phyloP scores from a whole-genome alignment of 148 eudicot species.

The Camellia sinensis region DNA sequence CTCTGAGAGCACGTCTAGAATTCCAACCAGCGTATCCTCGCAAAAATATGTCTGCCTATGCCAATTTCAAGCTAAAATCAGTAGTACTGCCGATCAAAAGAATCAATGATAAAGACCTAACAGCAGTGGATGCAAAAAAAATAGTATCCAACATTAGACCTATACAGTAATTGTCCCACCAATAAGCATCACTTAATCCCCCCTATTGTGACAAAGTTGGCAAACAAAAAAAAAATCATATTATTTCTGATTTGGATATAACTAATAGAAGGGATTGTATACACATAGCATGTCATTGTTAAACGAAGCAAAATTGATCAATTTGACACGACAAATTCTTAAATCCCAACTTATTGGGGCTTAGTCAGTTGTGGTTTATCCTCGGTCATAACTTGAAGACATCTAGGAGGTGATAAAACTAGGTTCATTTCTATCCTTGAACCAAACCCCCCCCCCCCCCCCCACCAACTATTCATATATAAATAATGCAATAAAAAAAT shows the following conservation, averaged over 20 bases:
- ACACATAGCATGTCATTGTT: background rate
- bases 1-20: conserved; percentile 49
- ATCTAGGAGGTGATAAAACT: background rate
- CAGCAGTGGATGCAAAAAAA: background rate
- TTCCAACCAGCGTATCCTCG: conserved; percentile 67
- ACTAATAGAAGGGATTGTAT: too few relatives aligned
- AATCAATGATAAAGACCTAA: background rate
- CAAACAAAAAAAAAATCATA: background rate
- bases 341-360: background rate
- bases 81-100: background rate
- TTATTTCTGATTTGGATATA: background rate
- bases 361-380: background rate
- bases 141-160: background rate
- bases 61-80: conserved; percentile 14
- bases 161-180: background rate
- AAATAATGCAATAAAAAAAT: too few relatives aligned
- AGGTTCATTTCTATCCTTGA: background rate
- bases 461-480: background rate
- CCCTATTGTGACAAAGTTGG: background rate
- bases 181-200: background rate
- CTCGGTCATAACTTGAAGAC: background rate
- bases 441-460: background rate
- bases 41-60: conserved; percentile 48
- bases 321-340: background rate
- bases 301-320: background rate